Evolutionary conservation across 768 basidiomycete species (phyloP).

Genomic region (Crucibulum laeve): DNA sequence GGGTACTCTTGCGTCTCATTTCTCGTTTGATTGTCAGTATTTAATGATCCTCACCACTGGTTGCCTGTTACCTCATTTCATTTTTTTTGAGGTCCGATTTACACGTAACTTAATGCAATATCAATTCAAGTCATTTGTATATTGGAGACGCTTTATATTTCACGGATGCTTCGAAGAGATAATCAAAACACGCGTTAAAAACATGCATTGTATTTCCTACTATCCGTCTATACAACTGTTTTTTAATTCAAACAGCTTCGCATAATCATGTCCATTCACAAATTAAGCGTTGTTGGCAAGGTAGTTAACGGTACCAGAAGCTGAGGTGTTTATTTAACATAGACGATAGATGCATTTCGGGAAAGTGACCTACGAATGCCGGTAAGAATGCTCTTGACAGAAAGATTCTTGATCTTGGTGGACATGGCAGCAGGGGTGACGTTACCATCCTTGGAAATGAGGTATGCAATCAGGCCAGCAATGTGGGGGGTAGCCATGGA

Average conservation of each 20-base stretch:
- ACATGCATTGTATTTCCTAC: background rate
- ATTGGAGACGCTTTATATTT: no score
- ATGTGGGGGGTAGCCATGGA: slow-evolving; percentile 31
- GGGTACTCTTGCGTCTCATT: slow-evolving; percentile 15
- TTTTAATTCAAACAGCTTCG: background rate
- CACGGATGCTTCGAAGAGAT: no score
- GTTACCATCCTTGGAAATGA: slow-evolving; percentile 27
- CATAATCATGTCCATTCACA: background rate
- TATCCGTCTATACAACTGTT: background rate
- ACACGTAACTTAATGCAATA: no score
- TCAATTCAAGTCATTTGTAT: no score
- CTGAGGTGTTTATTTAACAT: slow-evolving; percentile 2
- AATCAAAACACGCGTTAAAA: background rate
- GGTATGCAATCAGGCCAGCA: slow-evolving; percentile 33
- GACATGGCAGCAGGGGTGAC: slow-evolving; percentile 25
- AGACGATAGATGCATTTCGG: background rate
- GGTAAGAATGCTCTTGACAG: slow-evolving; percentile 21
- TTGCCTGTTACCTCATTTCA: slow-evolving; percentile 11
- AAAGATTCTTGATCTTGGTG: slow-evolving; percentile 18
- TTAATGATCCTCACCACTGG: slow-evolving; percentile 13
- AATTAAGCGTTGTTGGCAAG: slow-evolving; percentile 11
- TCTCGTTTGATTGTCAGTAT: slow-evolving; percentile 23
- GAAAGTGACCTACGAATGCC: slow-evolving; percentile 19
- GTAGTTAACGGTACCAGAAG: slow-evolving; percentile 13
- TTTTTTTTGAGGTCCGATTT: no score